phyloP scores from a whole-genome alignment of 2,329 filamentous ascomycete species.

The Beauveria rudraprayagi region DNA sequence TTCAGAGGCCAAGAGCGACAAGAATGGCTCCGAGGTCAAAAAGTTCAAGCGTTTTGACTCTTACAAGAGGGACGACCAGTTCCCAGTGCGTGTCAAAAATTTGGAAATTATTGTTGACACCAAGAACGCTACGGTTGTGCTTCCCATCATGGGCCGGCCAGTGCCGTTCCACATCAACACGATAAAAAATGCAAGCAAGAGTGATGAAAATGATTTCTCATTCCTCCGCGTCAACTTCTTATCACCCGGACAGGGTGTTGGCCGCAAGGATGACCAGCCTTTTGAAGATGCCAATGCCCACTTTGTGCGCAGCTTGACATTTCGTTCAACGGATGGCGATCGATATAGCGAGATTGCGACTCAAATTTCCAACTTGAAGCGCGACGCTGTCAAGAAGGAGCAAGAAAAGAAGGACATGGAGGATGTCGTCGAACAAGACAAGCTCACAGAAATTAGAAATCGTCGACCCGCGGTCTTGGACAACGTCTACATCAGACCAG shows the following conservation, averaged over 20 bases:
- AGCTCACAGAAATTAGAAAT: constrained; percentile 89
- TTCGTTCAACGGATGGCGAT: constrained; percentile 82
- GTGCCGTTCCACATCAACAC: constrained; percentile 97
- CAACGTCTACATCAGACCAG: constrained; percentile 91
- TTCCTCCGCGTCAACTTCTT: constrained; percentile 96
- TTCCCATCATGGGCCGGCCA: constrained; percentile 94
- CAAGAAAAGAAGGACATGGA: constrained; percentile 99
- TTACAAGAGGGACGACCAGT: constrained; percentile 95
- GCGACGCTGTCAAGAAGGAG: constrained; percentile 82
- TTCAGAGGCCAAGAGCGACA: constrained; percentile 71
- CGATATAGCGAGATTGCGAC: constrained; percentile 85
- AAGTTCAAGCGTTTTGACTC: constrained; percentile 99
- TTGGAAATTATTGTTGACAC: constrained; percentile 83
- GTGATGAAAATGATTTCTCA: constrained; percentile 87
- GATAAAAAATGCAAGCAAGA: constrained; percentile 98
- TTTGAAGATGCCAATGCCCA: constrained; percentile 95
- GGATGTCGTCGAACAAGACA: constrained; percentile 97
- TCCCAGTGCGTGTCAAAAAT: constrained; percentile 75
- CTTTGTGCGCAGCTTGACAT: constrained; percentile 91
- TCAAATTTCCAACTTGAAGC: constrained; percentile 94
- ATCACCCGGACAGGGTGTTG: constrained; percentile 93
- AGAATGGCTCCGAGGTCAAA: constrained; percentile 85
- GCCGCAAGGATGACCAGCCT: constrained; percentile 92
- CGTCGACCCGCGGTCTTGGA: constrained; percentile 84
- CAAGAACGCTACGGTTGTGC: constrained; percentile 82